Base-by-base conservation (phyloP, 2,329 filamentous ascomycete genomes). In the Trichoderma atroviride region DNA sequence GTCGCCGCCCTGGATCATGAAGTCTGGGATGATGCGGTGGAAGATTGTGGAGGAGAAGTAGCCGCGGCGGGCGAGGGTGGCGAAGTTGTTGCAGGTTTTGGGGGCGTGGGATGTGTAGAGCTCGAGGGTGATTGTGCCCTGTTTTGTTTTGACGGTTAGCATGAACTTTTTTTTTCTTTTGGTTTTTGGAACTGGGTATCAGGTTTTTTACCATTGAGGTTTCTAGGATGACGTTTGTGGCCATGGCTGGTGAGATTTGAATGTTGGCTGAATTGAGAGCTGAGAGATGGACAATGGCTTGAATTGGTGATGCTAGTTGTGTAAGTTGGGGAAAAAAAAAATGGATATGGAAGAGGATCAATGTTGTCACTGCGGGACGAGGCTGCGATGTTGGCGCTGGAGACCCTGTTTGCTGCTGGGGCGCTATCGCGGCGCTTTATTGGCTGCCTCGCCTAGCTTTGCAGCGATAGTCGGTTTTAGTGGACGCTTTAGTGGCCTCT, bases 1-100 rank as follows among this genome's bases (percentile, higher is more conserved):
- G 80, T 99, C 96, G 70, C 95, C 94, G 71, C 91, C 92, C 83
- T 98, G 95, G 69, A 97, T 86, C 95, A 99, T 98, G 85, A 99
- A 99, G 81, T 93, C 89, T 64, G 93, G 90, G 77, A 99, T 98
- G 75, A 98, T 90, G 79, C 96, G 94, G 84, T 98, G 96, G 86
- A 98, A 95, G 77, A 94, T 83, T 70, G 92, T 88, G 78, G 82
- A 84, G 83, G 96, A 88, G 87, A 97, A 99, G 87, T 97, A 98
- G 74, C 92, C 92, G 74, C 94, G 87, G 71, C 87, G 83, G 24
- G 90, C 89, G 64, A 98, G 92, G 5, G 91, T 92, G 31, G 86
- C 79, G 83, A 98, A 98, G 86, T 98, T 97, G 71, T 86, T 87
- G 87, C 93, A 96, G 29, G 94, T 94, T 79, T 91, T 92, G 50